Base-by-base conservation (phyloP, 225 moss, liverwort and hornwort genomes). In the Polytrichum formosum region DNA sequence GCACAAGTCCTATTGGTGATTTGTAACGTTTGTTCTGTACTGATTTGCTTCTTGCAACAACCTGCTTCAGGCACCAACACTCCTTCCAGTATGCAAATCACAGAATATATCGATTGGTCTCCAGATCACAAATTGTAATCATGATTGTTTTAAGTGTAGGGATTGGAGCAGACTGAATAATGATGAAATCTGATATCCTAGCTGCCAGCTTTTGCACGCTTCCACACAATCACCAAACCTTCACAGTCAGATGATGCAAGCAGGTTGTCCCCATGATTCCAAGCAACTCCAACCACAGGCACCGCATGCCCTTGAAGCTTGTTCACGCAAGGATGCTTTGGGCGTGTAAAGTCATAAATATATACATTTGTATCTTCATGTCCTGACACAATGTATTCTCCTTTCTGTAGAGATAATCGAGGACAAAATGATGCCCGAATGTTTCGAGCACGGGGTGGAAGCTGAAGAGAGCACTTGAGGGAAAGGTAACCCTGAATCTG, bases 191-290 rank as follows among this genome's bases (percentile, higher is more conserved):
- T 7, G 20, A 58, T 6, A 18, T 54, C 26, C 68, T 87, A 87
- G 67, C 81, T 81, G 54, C 31, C 54, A 54, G 70, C 68, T 65
- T 75, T 91, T 33, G 90, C 97, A 72, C 92, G 78, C 74, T 85
- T 94, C 97, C 97, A 98, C 56, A 98, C 92, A 26, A 98, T 98
- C 21, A 98, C 97, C 31, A 94, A 79, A 68, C 92, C 97, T 82
- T 90, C 94, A 76, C 97, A 98, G 67, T 98, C 97, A 18, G 97
- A 98, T 22, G 97, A 91, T 16, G 92, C 97, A 5, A 98, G 72
- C 53, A 94, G 68, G 76, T 98, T 94, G 74, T 94, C 97, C 33
- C 92, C 94, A 37, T 98, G 90, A 72, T 98, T 98, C 97, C 97
- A 98, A 55, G 97, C 79, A 5, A 98, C 97, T 58, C 97, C 97